phyloP scores from a whole-genome alignment of 2,329 filamentous ascomycete species.

The Arthroderma sp. region DNA sequence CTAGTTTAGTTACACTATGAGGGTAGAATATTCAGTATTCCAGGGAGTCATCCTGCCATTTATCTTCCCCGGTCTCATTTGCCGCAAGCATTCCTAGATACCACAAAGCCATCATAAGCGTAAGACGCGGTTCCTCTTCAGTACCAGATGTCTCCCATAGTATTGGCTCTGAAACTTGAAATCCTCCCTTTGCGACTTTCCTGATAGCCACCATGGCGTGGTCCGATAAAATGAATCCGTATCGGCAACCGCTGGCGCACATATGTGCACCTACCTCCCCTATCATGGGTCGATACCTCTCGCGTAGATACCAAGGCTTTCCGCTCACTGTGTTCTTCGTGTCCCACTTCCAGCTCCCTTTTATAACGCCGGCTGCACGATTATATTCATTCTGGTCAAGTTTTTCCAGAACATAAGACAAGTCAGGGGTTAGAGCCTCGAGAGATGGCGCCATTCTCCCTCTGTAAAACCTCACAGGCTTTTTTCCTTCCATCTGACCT shows the following conservation, averaged over 20 bases:
- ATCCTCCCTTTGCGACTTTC: not conserved
- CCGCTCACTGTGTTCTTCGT: not conserved
- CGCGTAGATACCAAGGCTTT: not conserved
- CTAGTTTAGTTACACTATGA: not conserved
- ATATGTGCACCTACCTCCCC: conserved; percentile 8
- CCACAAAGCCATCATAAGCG: conserved; percentile 8
- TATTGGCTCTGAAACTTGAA: not conserved
- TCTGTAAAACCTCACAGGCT: no score
- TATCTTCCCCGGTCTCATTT: not conserved
- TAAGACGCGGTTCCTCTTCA: conserved; percentile 4
- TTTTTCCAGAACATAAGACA: no score
- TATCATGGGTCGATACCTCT: conserved; percentile 6
- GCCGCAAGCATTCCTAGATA: conserved; percentile 7
- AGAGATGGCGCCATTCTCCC: no score
- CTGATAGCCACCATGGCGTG: conserved; percentile 7
- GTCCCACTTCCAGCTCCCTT: conserved; percentile 9
- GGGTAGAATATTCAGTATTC: not conserved
- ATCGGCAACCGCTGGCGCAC: conserved; percentile 7
- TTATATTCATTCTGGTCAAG: not conserved
- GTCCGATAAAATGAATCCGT: conserved; percentile 8
- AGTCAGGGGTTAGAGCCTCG: no score
- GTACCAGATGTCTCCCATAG: not conserved
- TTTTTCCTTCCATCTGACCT: no score
- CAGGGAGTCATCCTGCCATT: not conserved
- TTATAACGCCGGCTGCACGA: conserved; percentile 6